These are phyloP conservation scores for Barnettozyma californica DNA, from an alignment of 805 yeast genomes.

Conservation along the genomic window DNA sequence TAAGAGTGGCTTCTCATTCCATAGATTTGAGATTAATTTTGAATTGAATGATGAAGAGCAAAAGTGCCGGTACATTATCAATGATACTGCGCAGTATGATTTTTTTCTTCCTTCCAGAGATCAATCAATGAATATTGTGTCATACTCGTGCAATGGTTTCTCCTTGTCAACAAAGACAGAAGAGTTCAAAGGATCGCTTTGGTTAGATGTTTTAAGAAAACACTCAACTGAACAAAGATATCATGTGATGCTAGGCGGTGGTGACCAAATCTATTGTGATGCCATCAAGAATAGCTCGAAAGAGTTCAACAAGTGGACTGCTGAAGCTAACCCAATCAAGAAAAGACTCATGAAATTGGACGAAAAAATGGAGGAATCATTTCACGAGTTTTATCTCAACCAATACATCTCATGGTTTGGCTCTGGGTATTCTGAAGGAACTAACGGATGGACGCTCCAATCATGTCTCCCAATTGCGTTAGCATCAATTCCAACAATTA, in stretches of 20 bases:
- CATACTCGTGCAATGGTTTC: conserved; percentile 89
- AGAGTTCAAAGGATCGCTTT: conserved; percentile 66
- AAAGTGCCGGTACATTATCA: conserved; percentile 56
- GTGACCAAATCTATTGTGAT: conserved; percentile 92
- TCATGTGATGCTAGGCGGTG: conserved; percentile 97
- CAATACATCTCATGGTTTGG: conserved; percentile 90
- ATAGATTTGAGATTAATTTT: conserved; percentile 58
- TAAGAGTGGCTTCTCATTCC: conserved; percentile 49
- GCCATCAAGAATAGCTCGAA: conserved; percentile 57
- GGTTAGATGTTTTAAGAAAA: conserved; percentile 76
- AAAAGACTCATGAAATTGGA: conserved; percentile 42
- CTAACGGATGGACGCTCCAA: conserved; percentile 59
- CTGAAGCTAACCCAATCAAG: conserved; percentile 42
- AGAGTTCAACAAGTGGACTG: conserved; percentile 56
- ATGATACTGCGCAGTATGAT: conserved; percentile 44
- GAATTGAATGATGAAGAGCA: conserved; percentile 47
- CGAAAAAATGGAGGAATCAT: conserved; percentile 44
- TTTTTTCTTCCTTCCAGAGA: conserved; percentile 62
- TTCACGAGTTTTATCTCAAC: conserved; percentile 61
- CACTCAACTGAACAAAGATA: conserved; percentile 57
- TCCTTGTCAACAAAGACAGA: conserved; percentile 66
- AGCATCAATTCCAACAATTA: conserved; percentile 79
- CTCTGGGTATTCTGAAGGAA: conserved; percentile 76
- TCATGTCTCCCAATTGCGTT: conserved; percentile 65
- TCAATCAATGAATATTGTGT: conserved; percentile 75